Evolutionary conservation across 2,329 filamentous ascomycete species (phyloP).

Genomic region (Verruconis gallopava): DNA sequence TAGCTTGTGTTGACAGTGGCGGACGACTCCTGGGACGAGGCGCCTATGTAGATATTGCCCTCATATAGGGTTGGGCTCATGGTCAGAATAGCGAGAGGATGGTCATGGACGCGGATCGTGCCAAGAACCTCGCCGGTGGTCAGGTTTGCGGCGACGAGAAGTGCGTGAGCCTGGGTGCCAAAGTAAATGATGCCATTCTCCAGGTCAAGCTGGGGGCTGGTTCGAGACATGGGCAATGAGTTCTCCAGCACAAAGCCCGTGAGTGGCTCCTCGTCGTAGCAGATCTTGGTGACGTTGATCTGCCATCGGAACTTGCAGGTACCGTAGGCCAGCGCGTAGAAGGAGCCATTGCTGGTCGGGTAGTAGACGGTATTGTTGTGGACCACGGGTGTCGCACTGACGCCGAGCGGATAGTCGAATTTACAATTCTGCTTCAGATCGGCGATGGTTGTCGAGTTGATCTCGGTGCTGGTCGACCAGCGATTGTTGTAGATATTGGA

Average conservation of each 20-base stretch:
- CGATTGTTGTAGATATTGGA: conserved; percentile 7
- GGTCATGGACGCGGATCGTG: conserved; percentile 15
- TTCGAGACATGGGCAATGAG: conserved; percentile 9
- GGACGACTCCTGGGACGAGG: conserved; percentile 18
- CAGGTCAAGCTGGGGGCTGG: conserved; percentile 13
- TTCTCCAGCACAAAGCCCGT: conserved; percentile 10
- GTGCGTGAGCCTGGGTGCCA: conserved; percentile 16
- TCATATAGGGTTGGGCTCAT: conserved; percentile 18
- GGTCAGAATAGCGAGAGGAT: conserved; percentile 20
- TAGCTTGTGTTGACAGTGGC: conserved; percentile 12
- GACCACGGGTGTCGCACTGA: conserved; percentile 12
- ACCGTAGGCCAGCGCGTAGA: conserved; percentile 21
- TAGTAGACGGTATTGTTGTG: conserved; percentile 17
- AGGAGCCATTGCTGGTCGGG: conserved; percentile 20
- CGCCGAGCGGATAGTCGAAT: conserved; percentile 2
- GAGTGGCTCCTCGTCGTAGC: conserved; percentile 12
- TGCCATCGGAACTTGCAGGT: conserved; percentile 18
- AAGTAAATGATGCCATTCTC: conserved; percentile 20
- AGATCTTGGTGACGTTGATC: conserved; percentile 19
- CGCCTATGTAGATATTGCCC: conserved; percentile 19
- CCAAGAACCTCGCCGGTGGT: conserved; percentile 15
- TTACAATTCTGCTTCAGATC: conserved; percentile 1
- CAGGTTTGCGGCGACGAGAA: conserved; percentile 18
- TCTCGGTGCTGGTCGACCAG: conserved; percentile 3
- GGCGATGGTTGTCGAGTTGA: conserved; percentile 5